Base-by-base conservation (phyloP, 768 basidiomycete genomes). In the Suillus cothurnatus region DNA sequence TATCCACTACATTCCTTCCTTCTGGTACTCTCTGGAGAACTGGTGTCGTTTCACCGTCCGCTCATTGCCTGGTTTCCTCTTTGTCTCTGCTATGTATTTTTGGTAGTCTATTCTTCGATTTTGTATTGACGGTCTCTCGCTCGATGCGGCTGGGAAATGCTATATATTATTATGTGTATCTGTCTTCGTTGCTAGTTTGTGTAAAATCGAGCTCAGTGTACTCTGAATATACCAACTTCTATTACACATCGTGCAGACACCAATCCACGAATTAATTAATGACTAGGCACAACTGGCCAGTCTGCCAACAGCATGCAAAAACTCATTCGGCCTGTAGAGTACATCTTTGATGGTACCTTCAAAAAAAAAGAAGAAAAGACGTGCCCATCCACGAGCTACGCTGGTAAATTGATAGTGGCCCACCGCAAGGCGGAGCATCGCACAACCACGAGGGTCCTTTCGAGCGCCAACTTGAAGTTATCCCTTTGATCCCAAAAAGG, bases 401-500 rank as follows among this genome's bases (percentile, higher is more conserved):
- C 36, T 34, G 34, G 34, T 15, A 15, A 8, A 50, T 50, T 12
- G 39, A 11, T 41, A 21, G 19, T 59, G 11, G n/a, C 12, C 8
- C 12, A 14, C 21, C 53, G 26, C 26, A 59, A 21, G 23, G 12
- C 58, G 28, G 19, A 28, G 26, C n/a, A 2, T 41, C 4, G 19
- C 26, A 11, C 38, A 9, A 26, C 11, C 23, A 26, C 26, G 5
- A 58, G 9, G 38, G 17, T 58, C 17, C 32, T 19, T 12, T 32
- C 50, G 50, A n/a, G n/a, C 34, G 12, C 34, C 6, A 34, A n/a
- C 32, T 56, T 56, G n/a, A 56, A n/a, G 32, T 11, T n/a, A 57
- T 38, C 14, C 47, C 68, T 60, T 68, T 67, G 39, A 61, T 64
- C 68, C 63, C 31, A 38, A 64, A 69, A 64, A 67, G 68, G 68